Base-by-base conservation (phyloP, 768 basidiomycete species). In the Lepiota subincarnata region DNA sequence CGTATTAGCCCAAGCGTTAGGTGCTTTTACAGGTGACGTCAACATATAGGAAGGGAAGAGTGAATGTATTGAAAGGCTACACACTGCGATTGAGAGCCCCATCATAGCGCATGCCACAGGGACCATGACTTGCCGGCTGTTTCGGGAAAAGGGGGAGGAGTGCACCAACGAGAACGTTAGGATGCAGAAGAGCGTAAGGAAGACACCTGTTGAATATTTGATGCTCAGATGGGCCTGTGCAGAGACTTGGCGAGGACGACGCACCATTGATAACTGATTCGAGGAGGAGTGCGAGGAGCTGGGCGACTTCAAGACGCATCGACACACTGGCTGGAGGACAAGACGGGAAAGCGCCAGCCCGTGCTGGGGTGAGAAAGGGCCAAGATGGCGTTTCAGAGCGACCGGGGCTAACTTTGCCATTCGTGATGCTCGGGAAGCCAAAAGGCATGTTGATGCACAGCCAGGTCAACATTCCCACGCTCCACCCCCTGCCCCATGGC, bases 401-500 rank as follows among this genome's bases (percentile, higher is more conserved):
- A 20, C 35, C 28, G 13, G 20, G 16, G 35, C 48, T 13, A 48
- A 10, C 31, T 14, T 2, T 50, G 37, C 22, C 4, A 12, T n/a
- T 26, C 20, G 37, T 47, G 37, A 48, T 53, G 36, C 41, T 42
- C 26, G 44, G 47, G 24, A 18, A 4, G 35, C 10, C 24, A 28
- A 18, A 6, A 38, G 34, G 1, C 37, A 24, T 2, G 2, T 24
- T 5, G 2, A 2, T 24, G 24, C 24, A 24, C 24, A 24, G 24
- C 24, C 2, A 2, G 5, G 5, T 24, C 24, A n/a, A 31, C 31
- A 4, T 34, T 50, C 41, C 37, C 49, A 50, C 39, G 44, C 31
- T 1, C 6, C 22, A 31, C 19, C n/a, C 40, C 42, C 45, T 28
- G 19, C 57, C 64, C 56, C 65, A 92, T 90, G 89, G 77, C 84